Base-by-base conservation (phyloP, 495 filamentous ascomycete genomes). In the Hypoxylon fragiforme region DNA sequence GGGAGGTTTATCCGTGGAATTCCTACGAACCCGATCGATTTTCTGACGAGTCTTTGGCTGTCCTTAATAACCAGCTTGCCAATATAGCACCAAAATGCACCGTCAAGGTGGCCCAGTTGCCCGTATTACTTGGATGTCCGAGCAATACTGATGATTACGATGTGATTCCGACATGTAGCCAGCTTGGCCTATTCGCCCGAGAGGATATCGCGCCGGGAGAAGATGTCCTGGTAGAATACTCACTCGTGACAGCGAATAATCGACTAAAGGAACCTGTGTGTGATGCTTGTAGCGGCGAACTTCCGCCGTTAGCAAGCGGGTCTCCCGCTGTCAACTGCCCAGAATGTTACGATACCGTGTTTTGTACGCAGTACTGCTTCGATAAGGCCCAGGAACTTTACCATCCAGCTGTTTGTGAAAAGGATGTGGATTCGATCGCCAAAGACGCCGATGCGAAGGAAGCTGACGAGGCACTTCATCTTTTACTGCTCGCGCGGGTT, bases 1-100 rank as follows among this genome's bases (percentile, higher is more conserved):
- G 94, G 13, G 88, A 97, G 63, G 76, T 96, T 12, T 98, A 98
- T 69, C 89, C 91, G 11, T 98, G 94, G 94, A 97, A 97, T 66
- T 63, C 75, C 15, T 78, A 94, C 61, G 95, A 98, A 63, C 91
- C 91, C 0, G 84, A 97, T 67, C 83, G 94, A 39, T 88, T 90
- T 59, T 81, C 84, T 0, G 71, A 81, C 3, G 81, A 87, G 49
- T 87, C 82, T 2, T 70, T 97, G 13, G 59, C 71, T 0, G 70
- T 83, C 15, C 70, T 96, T 24, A 96, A 96, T 65, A 61, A 71
- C 22, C 70, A 82, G 54, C 75, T 96, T 51, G 64, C 73, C 12
- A 71, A 72, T 0, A 80, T 86, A 9, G 90, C 89, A 5, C 86
- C 89, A 0, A 84, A 84, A 49, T 80, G 81, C 50, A 86, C 87